Evolutionary conservation across 1,284 basidiomycete genomes (phyloP).

Genomic region (Tilletia caries): DNA sequence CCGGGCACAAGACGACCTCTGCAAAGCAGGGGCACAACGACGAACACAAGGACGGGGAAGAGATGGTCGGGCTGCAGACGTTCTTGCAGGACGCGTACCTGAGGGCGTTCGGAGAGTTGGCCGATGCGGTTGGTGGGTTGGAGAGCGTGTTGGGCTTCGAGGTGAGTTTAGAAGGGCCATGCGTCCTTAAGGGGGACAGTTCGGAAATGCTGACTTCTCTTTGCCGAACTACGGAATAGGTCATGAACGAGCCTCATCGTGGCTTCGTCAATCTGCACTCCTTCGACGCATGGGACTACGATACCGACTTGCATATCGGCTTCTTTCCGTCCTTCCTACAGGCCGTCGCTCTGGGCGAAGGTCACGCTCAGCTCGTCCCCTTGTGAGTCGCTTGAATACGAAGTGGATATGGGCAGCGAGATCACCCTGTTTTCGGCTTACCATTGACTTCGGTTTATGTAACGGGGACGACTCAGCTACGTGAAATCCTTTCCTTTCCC

Average conservation of each 20-base stretch:
- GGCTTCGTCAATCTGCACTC: conserved; percentile 82
- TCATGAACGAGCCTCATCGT: conserved; percentile 90
- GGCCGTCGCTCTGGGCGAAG: conserved; percentile 38
- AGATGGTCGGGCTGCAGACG: conserved; percentile 62
- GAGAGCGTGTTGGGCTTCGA: conserved; percentile 85
- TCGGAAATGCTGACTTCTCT: neutral
- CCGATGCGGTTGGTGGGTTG: conserved; percentile 67
- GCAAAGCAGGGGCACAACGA: no score
- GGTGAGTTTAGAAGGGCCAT: conserved; percentile 39
- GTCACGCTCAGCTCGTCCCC: conserved; percentile 59
- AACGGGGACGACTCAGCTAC: conserved; percentile 21
- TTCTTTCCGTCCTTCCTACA: conserved; percentile 59
- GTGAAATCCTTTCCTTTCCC: conserved; percentile 51
- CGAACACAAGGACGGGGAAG: conserved; percentile 24
- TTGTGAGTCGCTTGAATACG: conserved; percentile 21
- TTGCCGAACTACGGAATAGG: conserved; percentile 16
- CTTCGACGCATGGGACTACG: conserved; percentile 79
- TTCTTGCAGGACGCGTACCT: conserved; percentile 81
- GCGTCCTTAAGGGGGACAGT: neutral
- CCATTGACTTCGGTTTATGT: neutral
- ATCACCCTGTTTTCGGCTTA: neutral
- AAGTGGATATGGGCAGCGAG: neutral
- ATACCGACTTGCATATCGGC: conserved; percentile 85
- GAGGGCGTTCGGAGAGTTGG: conserved; percentile 71
- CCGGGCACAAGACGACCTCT: neutral